These are phyloP conservation scores for Sugiyamaella xylanicola DNA, from an alignment of 1,139 yeast species.

Conservation along the genomic window DNA sequence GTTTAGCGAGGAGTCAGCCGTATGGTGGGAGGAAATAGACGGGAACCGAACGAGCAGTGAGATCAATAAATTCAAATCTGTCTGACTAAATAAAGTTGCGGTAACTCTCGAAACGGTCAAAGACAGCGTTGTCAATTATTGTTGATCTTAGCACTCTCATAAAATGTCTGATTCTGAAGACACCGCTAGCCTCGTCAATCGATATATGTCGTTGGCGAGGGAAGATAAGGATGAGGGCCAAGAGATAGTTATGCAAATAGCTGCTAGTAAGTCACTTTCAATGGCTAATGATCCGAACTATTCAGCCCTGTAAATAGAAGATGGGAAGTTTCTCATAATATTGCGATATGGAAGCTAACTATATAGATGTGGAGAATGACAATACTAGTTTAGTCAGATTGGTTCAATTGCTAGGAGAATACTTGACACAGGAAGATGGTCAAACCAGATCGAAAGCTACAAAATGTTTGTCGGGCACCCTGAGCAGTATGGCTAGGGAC, in stretches of 20 bases:
- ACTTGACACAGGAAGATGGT: slow-evolving; percentile 67
- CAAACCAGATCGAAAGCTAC: slow-evolving; percentile 46
- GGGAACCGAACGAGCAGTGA: not conserved
- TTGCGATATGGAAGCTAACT: not conserved
- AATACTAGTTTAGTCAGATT: slow-evolving; percentile 53
- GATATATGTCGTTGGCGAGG: slow-evolving; percentile 13
- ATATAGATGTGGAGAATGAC: slow-evolving; percentile 42
- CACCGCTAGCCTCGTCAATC: slow-evolving; percentile 8
- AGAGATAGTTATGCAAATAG: slow-evolving; percentile 13
- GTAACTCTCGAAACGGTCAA: not conserved
- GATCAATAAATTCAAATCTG: not conserved
- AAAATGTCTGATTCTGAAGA: not conserved
- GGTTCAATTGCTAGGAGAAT: slow-evolving; percentile 58
- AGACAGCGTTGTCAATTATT: too few relatives aligned
- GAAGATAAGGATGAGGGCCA: slow-evolving; percentile 3
- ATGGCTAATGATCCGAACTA: too few relatives aligned
- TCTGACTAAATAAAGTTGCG: not conserved
- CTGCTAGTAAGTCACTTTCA: slow-evolving; percentile 10
- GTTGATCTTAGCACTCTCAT: not conserved
- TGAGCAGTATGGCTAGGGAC: slow-evolving; percentile 45
- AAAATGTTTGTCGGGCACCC: slow-evolving; percentile 57
- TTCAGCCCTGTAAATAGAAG: not conserved
- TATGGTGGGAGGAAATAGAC: slow-evolving; percentile 4
- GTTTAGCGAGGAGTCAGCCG: slow-evolving; percentile 2
- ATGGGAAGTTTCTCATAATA: too few relatives aligned